Evolutionary conservation across 305 asterid genomes (phyloP), one percentile per base, ranked within the genome.

Genomic region (Lippia alba): DNA sequence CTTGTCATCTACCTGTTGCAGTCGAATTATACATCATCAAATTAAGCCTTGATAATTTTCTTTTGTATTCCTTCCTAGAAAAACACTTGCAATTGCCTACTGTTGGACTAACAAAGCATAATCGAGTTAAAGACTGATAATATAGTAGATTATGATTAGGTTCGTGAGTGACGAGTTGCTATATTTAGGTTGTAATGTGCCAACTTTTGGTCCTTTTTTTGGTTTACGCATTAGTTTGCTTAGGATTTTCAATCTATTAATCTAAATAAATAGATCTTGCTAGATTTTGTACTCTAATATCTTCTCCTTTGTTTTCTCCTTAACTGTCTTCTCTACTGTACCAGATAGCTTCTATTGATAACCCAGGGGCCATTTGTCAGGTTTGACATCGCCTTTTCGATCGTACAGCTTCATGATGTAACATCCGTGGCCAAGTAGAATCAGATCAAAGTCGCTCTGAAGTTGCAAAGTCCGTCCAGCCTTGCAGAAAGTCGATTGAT

Each of bases 1-100:
- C 61, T 34, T 9, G 19, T 44, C 53, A n/a, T 55, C 48, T 64
- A 8, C 57, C 1, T 62, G 64, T 51, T 71, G 54, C 12, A 36
- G 9, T 44, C 30, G 3, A 24, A 24, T 3, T 24, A 24, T 24
- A 24, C 30, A 3, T 24, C 30, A 24, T 24, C 14, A 11, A 44
- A 44, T 5, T 44, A 8, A 44, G 49, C 49, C 7, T 44, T 44
- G 49, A 44, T 8, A 44, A 44, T 48, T 48, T 6, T 14, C 54
- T 48, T 16, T 48, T 14, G 6, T 48, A 17, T 14, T 48, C 54
- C 54, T 12, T 2, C 9, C 44, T 3, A 56, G 30, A 7, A 56
- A 30, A 56, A 36, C 61, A 56, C 40, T 56, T 9, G 30, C 36
- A 56, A 15, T 56, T 9, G 30, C 36, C 61, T 8, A 19, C 17